Conservation (phyloP, 805 yeast species). For the Candida sanyiensis region DNA sequence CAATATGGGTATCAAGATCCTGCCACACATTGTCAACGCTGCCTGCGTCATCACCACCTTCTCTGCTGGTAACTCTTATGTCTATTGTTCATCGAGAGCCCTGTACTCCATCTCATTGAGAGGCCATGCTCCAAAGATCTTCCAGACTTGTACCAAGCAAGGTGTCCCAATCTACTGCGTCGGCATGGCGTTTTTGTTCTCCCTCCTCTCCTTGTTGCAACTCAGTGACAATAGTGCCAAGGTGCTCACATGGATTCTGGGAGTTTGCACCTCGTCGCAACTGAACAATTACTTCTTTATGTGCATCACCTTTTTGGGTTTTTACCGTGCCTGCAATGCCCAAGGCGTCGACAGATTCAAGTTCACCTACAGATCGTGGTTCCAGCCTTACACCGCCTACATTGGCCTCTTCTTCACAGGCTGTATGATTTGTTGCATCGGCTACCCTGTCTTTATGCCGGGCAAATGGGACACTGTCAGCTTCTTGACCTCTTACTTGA, state of each 20-base stretch:
- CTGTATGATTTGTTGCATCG: conserved; percentile 53
- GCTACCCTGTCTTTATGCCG: conserved; percentile 68
- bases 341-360: conserved; percentile 40
- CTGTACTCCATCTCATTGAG: conserved; percentile 49
- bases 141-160: conserved; percentile 49
- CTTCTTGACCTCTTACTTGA: conserved; percentile 67
- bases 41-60: conserved; percentile 49
- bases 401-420: conserved; percentile 40
- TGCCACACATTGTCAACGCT: conserved; percentile 46
- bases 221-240: conserved; percentile 47
- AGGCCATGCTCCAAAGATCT: conserved; percentile 54
- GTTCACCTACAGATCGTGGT: conserved; percentile 47
- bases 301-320: conserved; percentile 53
- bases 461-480: conserved; percentile 58
- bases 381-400: conserved; percentile 54
- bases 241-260: conserved; percentile 64
- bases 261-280: conserved; percentile 61
- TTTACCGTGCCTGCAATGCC: conserved; percentile 51
- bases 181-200: conserved; percentile 44
- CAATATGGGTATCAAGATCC: conserved; percentile 43
- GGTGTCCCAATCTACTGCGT: conserved; percentile 76
- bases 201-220: conserved; percentile 58
- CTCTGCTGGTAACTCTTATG: conserved; percentile 49
- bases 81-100: conserved; percentile 54
- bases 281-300: conserved; percentile 52